Percentiles rank a stretch among this genome's conserved stretches.
These are phyloP conservation scores for Vigna angularis DNA, from an alignment of 306 rosid species.

Conservation along the genomic window DNA sequence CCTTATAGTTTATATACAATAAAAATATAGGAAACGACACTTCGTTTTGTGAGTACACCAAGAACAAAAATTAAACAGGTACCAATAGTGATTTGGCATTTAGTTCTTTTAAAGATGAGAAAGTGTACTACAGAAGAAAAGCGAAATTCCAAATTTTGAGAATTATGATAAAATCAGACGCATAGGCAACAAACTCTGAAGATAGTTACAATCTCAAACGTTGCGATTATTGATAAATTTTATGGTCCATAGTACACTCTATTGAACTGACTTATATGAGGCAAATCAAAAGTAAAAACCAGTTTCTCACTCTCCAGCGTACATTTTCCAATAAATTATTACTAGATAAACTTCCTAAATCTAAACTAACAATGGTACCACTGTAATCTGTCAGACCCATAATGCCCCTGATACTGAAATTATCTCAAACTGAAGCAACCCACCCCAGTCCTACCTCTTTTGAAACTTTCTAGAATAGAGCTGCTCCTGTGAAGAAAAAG, in stretches of 20 bases:
- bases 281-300: neutral
- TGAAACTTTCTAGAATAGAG: too few relatives aligned
- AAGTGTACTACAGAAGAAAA: neutral
- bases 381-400: neutral
- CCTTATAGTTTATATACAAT: neutral
- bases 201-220: neutral
- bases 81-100: neutral
- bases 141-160: neutral
- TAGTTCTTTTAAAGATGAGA: neutral
- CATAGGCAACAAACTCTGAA: neutral
- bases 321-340: neutral
- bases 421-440: conserved; percentile 7
- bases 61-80: neutral
- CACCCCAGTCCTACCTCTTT: neutral
- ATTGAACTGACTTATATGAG: neutral
- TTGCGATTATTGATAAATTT: neutral
- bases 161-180: neutral
- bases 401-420: neutral
- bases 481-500: too few relatives aligned
- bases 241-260: neutral
- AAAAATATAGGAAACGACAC: neutral
- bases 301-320: conserved; percentile 4
- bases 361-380: neutral
- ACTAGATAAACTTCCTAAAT: neutral
- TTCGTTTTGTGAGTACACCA: neutral